Conservation (phyloP, 768 basidiomycete species). For the Botryobasidium botryosum region DNA sequence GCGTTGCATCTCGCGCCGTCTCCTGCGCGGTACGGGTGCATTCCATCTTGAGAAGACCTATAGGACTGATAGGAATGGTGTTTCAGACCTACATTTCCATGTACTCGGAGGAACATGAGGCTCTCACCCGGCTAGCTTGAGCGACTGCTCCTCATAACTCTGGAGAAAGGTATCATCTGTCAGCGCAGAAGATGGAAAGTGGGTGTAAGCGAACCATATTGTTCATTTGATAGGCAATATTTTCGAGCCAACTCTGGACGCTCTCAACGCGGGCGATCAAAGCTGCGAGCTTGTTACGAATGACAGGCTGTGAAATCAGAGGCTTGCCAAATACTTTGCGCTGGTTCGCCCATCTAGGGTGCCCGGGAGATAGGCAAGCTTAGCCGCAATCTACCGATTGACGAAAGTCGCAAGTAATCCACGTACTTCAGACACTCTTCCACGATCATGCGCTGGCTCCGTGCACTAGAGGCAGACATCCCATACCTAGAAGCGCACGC, state of each 20-base stretch:
- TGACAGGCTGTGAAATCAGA: slow-evolving; percentile 61
- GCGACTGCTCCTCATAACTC: slow-evolving; percentile 57
- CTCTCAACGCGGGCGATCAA: slow-evolving; percentile 83
- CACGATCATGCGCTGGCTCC: slow-evolving; percentile 66
- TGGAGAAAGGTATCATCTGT: slow-evolving; percentile 14
- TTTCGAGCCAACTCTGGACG: slow-evolving; percentile 71
- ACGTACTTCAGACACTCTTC: slow-evolving; percentile 72
- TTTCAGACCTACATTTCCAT: too few relatives aligned
- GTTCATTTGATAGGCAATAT: slow-evolving; percentile 73
- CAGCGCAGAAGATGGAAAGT: too few relatives aligned
- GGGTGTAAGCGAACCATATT: too few relatives aligned
- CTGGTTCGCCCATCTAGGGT: slow-evolving; percentile 55
- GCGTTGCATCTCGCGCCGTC: slow-evolving; percentile 53
- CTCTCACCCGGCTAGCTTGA: slow-evolving; percentile 50
- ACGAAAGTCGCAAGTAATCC: not conserved
- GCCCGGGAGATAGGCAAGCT: too few relatives aligned
- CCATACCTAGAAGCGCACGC: too few relatives aligned
- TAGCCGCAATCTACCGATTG: too few relatives aligned
- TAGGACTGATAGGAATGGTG: slow-evolving; percentile 32
- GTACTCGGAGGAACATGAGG: too few relatives aligned
- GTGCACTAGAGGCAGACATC: slow-evolving; percentile 52
- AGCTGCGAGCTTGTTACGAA: slow-evolving; percentile 68
- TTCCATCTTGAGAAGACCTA: slow-evolving; percentile 66
- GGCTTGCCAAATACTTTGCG: slow-evolving; percentile 79
- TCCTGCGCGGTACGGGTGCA: slow-evolving; percentile 60